These are phyloP conservation scores for Kazachstania viticola DNA, from an alignment of 805 yeast genomes.

Conservation along the genomic window DNA sequence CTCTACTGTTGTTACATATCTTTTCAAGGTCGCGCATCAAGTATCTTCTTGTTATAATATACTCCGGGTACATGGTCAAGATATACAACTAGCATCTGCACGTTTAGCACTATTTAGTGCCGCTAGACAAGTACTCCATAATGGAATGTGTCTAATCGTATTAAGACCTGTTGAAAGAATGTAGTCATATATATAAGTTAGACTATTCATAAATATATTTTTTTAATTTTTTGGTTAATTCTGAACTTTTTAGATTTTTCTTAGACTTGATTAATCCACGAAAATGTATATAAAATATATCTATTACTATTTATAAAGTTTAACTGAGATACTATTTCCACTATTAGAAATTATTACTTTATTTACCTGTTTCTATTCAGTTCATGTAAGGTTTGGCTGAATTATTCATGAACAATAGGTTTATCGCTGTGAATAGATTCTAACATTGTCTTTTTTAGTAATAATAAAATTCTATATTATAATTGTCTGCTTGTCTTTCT, in stretches of 20 bases:
- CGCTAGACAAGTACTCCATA: constrained; percentile 78
- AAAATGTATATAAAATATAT: too few species aligned
- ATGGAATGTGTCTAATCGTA: constrained; percentile 84
- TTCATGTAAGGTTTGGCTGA: too few species aligned
- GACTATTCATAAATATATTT: neutral
- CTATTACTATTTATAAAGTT: too few species aligned
- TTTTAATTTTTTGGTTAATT: neutral
- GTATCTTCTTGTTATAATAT: constrained; percentile 94
- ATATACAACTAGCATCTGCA: constrained; percentile 72
- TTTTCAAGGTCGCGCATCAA: constrained; percentile 84
- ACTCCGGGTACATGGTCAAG: constrained; percentile 95
- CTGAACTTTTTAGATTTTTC: too few species aligned
- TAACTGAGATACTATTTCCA: too few species aligned
- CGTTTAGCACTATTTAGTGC: constrained; percentile 84
- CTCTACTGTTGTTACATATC: constrained; percentile 83
- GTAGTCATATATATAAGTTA: constrained; percentile 31
- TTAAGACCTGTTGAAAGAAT: constrained; percentile 98
- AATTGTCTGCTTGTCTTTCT: too few species aligned
- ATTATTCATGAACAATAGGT: too few species aligned
- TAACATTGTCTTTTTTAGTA: too few species aligned
- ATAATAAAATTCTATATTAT: too few species aligned
- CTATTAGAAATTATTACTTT: neutral
- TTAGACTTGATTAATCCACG: too few species aligned
- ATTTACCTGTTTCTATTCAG: too few species aligned
- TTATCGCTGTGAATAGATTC: too few species aligned